Conservation (phyloP, 2,329 filamentous ascomycete genomes). For the Ophiocordyceps camponoti-floridani region DNA sequence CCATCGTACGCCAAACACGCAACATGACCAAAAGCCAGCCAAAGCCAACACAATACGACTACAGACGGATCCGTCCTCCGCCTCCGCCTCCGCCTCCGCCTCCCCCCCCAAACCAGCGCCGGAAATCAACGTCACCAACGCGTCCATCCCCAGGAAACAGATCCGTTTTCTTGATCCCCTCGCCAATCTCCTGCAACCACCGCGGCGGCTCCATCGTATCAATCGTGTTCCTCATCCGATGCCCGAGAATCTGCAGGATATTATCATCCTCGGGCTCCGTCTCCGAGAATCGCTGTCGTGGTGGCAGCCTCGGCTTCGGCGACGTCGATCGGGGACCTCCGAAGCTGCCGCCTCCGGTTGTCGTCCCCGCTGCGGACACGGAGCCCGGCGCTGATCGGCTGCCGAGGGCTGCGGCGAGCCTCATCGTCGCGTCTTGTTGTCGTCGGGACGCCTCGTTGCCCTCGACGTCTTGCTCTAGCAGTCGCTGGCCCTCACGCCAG, state of each 20-base stretch:
- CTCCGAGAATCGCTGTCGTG: conserved; percentile 15
- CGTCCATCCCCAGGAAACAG: conserved; percentile 12
- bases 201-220: conserved; percentile 66
- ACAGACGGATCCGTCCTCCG: neutral
- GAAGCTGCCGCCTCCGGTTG: neutral
- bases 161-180: conserved; percentile 51
- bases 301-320: conserved; percentile 9
- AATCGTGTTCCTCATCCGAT: conserved; percentile 81
- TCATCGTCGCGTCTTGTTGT: conserved; percentile 22
- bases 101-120: conserved; percentile 40
- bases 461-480: conserved; percentile 74
- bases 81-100: conserved; percentile 8
- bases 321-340: conserved; percentile 1
- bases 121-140: conserved; percentile 22
- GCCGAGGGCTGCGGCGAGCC: conserved; percentile 10
- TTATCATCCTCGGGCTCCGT: conserved; percentile 54
- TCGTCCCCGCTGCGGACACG: conserved; percentile 20
- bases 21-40: too few relatives aligned
- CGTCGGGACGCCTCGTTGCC: conserved; percentile 38
- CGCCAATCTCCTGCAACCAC: conserved; percentile 60
- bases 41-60: too few relatives aligned
- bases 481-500: conserved; percentile 79
- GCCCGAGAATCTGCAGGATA: conserved; percentile 68
- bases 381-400: conserved; percentile 18
- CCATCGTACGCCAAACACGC: neutral